Evolutionary conservation across 768 basidiomycete genomes (phyloP), one percentile per base, ranked within the genome.

Genomic region (Leccinum fibrillosum): DNA sequence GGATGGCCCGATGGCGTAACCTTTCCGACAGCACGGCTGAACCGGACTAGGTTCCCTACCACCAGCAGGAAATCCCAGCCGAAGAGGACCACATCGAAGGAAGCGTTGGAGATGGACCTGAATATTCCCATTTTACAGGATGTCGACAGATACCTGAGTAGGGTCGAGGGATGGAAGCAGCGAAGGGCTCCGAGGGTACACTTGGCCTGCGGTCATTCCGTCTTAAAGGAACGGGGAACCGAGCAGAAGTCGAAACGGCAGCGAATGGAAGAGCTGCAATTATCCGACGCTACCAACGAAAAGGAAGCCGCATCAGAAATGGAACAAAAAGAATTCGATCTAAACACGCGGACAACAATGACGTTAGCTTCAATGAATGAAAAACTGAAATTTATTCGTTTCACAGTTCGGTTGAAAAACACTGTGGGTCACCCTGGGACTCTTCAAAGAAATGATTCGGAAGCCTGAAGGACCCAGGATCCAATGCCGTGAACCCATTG

Each of bases 1-100:
- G 82, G 79, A 51, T 77, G 73, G 1, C 83, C 84, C 50, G 73
- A 66, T 5, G 82, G 82, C 0, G 80, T 80, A 42, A 88, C 83
- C 28, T 77, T 71, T 3, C 86, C 86, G 7, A 76, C 68, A 37
- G 77, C 76, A 13, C 76, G 76, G 4, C 39, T 54, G 9, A 42
- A 48, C 10, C n/a, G 19, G 9, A 64, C 44, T 25, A 64, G 32
- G 34, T 64, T 64, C 13, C 63, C 63, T 15, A 64, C 19, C 1
- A 59, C 61, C 28, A 65, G 30, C 15, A 62, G 17, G 17, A 64
- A 7, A 26, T 64, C 63, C 63, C 63, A 64, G 13, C 42, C n/a
- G 0, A 57, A 11, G 25, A 64, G 54, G 39, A 21, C 3, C 15
- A 47, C 12, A 15, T 61, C 54, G 5, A 42, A 51, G 28, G 47